Evolutionary conservation across 345 rosid species (phyloP).

Genomic region (Euclidium syriacum): DNA sequence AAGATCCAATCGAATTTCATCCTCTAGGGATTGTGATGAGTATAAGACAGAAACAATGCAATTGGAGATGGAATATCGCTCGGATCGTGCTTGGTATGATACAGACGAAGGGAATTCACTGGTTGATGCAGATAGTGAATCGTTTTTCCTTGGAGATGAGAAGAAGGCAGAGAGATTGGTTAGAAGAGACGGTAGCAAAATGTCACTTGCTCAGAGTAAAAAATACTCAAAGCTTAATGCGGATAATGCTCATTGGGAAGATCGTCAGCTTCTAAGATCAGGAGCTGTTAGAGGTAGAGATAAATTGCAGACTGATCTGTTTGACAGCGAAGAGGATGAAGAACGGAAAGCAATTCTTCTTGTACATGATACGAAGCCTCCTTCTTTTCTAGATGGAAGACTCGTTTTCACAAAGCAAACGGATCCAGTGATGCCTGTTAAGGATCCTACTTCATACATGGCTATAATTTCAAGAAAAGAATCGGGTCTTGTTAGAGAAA

Average conservation of each 20-base stretch:
- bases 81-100: conserved; percentile 95
- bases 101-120: conserved; percentile 79
- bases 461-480: conserved; percentile 98
- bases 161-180: conserved; percentile 90
- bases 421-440: conserved; percentile 93
- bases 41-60: conserved; percentile 83
- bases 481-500: conserved; percentile 80
- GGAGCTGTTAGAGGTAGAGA: conserved; percentile 98
- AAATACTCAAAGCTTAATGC: conserved; percentile 85
- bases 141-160: conserved; percentile 79
- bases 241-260: conserved; percentile 99
- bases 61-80: conserved; percentile 67
- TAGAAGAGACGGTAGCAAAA: conserved; percentile 80
- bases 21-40: conserved; percentile 41
- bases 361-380: conserved; percentile 97
- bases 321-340: conserved; percentile 94
- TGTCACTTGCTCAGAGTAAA: conserved; percentile 94
- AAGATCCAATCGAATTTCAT: conserved; percentile 49
- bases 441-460: conserved; percentile 99
- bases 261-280: conserved; percentile 90
- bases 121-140: conserved; percentile 74
- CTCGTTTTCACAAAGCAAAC: conserved; percentile 96
- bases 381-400: conserved; percentile 98
- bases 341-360: conserved; percentile 85
- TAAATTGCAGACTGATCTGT: conserved; percentile 89